phyloP scores from a whole-genome alignment of 768 basidiomycete species.

The Trametes cingulata region DNA sequence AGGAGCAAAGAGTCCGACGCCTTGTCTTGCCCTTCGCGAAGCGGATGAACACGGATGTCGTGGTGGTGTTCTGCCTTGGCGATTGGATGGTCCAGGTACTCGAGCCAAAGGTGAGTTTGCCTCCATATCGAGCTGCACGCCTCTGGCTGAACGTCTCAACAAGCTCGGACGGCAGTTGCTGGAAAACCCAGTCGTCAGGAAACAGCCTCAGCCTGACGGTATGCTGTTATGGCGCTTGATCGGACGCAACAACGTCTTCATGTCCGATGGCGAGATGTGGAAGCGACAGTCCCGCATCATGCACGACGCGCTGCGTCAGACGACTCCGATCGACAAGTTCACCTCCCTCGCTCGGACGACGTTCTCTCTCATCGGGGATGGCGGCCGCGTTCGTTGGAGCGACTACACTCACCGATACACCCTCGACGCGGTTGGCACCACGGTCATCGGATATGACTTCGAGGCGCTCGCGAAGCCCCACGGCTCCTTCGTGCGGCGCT shows the following conservation, averaged over 20 bases:
- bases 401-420: constrained; percentile 24
- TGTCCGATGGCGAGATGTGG: constrained; percentile 42
- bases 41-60: constrained; percentile 33
- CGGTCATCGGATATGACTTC: constrained; percentile 23
- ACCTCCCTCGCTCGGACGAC: constrained; percentile 35
- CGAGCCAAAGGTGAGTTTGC: constrained; percentile 33
- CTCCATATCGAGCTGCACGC: neutral
- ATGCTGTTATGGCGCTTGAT: constrained; percentile 40
- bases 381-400: constrained; percentile 32
- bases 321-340: constrained; percentile 38
- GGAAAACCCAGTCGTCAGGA: constrained; percentile 14
- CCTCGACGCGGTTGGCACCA: constrained; percentile 17
- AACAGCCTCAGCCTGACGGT: constrained; percentile 33
- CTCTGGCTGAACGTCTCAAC: neutral
- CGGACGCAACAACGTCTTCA: constrained; percentile 38
- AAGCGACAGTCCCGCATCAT: constrained; percentile 39
- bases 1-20: constrained; percentile 36
- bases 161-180: constrained; percentile 4
- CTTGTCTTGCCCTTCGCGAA: constrained; percentile 40
- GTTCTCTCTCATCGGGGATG: constrained; percentile 34
- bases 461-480: constrained; percentile 16
- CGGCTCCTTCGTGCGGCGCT: constrained; percentile 12
- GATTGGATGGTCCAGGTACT: constrained; percentile 44
- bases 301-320: constrained; percentile 36
- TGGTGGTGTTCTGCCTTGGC: constrained; percentile 41